A percentile compares a stretch with the other conserved stretches of the same genome.
Evolutionary conservation across 108 stramenopile genomes (phyloP).

Genomic region (Aurantiochytrium sp.): DNA sequence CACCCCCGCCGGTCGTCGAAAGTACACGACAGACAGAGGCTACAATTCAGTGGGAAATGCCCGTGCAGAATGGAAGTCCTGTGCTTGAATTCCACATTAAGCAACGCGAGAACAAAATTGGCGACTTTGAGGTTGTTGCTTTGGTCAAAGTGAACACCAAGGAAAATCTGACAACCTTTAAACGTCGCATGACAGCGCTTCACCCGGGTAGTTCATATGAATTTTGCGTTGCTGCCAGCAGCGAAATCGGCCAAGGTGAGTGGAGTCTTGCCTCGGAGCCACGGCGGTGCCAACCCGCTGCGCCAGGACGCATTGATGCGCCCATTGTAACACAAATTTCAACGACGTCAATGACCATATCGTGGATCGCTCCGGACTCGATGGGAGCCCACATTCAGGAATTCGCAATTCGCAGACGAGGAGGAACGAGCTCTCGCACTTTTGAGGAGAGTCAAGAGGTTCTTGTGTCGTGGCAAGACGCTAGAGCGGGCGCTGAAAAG

Average conservation of each 20-base stretch:
- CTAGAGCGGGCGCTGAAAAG: background rate
- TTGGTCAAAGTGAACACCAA: background rate
- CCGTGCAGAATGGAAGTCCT: background rate
- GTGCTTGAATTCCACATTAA: background rate
- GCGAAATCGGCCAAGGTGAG: background rate
- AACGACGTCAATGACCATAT: background rate
- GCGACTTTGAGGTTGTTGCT: background rate
- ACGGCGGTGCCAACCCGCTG: background rate
- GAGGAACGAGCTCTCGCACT: background rate
- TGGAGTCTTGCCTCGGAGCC: background rate
- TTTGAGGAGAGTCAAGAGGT: background rate
- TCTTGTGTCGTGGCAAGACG: background rate
- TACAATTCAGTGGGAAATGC: background rate
- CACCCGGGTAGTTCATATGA: constrained; percentile 12
- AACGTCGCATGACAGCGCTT: background rate
- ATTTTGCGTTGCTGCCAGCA: background rate
- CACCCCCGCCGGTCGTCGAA: background rate
- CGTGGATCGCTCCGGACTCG: background rate
- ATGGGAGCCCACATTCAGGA: background rate
- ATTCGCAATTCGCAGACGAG: background rate
- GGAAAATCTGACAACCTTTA: background rate
- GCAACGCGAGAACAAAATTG: background rate
- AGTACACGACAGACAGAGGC: background rate
- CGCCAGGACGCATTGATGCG: background rate
- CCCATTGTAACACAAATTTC: background rate